Evolutionary conservation across 305 asterid species (phyloP).

Genomic region (Rubia tinctorum): DNA sequence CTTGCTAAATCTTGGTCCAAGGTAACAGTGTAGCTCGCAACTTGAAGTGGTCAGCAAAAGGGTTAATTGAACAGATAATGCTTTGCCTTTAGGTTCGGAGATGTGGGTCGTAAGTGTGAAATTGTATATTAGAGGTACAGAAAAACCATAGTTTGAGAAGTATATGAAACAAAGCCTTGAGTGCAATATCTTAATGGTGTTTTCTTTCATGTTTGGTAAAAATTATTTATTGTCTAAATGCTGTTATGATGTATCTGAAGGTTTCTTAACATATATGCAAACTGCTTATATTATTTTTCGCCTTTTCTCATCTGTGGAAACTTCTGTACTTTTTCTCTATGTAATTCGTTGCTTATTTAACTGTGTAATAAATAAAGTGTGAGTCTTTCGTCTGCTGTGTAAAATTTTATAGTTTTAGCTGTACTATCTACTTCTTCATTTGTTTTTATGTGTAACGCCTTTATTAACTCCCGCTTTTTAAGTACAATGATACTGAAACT

Average conservation of each 20-base stretch:
- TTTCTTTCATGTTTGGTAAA: neutral
- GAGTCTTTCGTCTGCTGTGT: neutral
- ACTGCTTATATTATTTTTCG: neutral
- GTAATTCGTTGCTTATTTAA: neutral
- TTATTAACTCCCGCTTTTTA: neutral
- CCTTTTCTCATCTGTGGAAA: neutral
- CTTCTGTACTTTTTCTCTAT: neutral
- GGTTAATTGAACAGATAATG: neutral
- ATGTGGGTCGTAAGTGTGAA: neutral
- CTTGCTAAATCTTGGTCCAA: neutral
- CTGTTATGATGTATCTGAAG: neutral
- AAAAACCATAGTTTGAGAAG: neutral
- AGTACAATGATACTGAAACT: neutral
- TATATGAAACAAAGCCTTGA: neutral
- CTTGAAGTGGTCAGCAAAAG: neutral
- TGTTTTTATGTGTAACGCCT: neutral
- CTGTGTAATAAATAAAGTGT: neutral
- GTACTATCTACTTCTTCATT: neutral
- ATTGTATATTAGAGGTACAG: neutral
- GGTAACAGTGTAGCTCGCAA: neutral
- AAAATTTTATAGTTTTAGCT: neutral
- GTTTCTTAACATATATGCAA: neutral
- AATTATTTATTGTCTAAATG: neutral
- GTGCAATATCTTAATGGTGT: neutral
- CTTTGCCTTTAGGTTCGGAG: neutral